Evolutionary conservation across 1,284 basidiomycete genomes (phyloP).

Genomic region (Pisolithus thermaeus): DNA sequence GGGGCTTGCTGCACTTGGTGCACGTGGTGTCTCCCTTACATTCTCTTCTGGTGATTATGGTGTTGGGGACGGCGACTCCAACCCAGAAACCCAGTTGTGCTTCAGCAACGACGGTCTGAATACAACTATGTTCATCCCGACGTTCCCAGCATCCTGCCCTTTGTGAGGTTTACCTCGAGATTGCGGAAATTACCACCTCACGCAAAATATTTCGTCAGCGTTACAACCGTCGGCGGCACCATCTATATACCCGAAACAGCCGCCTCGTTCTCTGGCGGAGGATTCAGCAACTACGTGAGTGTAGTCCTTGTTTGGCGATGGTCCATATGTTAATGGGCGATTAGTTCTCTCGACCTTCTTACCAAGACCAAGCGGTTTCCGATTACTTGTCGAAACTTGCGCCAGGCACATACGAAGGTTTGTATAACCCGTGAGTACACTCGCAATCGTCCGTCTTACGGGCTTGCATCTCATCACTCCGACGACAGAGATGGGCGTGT

Average conservation of each 20-base stretch:
- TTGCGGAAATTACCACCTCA: neutral
- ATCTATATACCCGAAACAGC: conserved; percentile 50
- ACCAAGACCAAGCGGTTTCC: conserved; percentile 42
- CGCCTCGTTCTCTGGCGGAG: conserved; percentile 57
- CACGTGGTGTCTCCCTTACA: conserved; percentile 56
- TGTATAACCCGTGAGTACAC: conserved; percentile 49
- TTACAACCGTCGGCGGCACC: conserved; percentile 60
- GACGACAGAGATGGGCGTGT: conserved; percentile 31
- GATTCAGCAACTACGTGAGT: conserved; percentile 43
- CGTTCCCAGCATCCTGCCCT: conserved; percentile 47
- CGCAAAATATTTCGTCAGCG: conserved; percentile 25
- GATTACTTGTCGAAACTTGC: conserved; percentile 41
- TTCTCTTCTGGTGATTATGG: conserved; percentile 68
- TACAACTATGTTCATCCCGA: conserved; percentile 49
- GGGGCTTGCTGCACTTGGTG: conserved; percentile 53
- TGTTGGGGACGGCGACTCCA: conserved; percentile 53
- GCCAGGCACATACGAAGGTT: conserved; percentile 44
- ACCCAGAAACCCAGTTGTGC: conserved; percentile 49
- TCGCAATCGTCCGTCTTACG: conserved; percentile 1
- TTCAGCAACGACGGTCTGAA: conserved; percentile 55
- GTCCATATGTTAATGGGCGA: neutral
- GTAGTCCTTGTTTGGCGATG: neutral
- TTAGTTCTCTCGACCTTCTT: conserved; percentile 37
- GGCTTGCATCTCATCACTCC: neutral
- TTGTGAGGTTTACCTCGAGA: conserved; percentile 23